Base-by-base conservation (phyloP, 306 rosid genomes). In the Rubus idaeus region DNA sequence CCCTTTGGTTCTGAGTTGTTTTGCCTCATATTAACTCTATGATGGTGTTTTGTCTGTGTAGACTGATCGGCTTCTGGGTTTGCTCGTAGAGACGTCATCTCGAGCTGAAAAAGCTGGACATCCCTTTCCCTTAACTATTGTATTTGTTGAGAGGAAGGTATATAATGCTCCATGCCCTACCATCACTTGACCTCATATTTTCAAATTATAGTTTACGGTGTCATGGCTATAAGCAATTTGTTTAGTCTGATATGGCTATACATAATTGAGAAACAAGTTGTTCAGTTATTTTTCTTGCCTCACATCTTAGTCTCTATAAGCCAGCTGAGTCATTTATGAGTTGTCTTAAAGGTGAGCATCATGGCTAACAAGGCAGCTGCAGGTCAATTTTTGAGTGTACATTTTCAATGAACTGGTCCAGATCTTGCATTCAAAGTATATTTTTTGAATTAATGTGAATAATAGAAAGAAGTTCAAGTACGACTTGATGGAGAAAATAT, bases 141-240 rank as follows among this genome's bases (percentile, higher is more conserved):
- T 92, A 14, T 92, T 92, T 75, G 97, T 92, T 82, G 97, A 92
- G 74, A 90, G 97, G 81, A 92, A 92, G 96, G 97, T 92, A 84
- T 62, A 35, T 20, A 18, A 8, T 60, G 53, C 67, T 70, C 61
- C 50, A 40, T 66, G 51, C 55, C 4, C 11, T 46, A 37, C 76
- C 41, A 37, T 70, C 72, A 40, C 77, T 76, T 66, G 55, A 65
- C 17, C 60, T 58, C 51, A 46, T 76, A 60, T 76, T 40, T 47
- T 83, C 5, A 39, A 60, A 58, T 42, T 78, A 44, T 70, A 37
- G 39, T 57, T 57, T 5, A 20, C 0, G 10, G 18, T 55, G 5
- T 42, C 40, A 39, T n/a, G 64, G 20, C 39, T 55, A 20, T 55
- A 53, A 52, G 21, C 35, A 21, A 3, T 21, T 58, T 23, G 13